Conservation (phyloP, 2,329 filamentous ascomycete species). For the Diaporthe nobilis region DNA sequence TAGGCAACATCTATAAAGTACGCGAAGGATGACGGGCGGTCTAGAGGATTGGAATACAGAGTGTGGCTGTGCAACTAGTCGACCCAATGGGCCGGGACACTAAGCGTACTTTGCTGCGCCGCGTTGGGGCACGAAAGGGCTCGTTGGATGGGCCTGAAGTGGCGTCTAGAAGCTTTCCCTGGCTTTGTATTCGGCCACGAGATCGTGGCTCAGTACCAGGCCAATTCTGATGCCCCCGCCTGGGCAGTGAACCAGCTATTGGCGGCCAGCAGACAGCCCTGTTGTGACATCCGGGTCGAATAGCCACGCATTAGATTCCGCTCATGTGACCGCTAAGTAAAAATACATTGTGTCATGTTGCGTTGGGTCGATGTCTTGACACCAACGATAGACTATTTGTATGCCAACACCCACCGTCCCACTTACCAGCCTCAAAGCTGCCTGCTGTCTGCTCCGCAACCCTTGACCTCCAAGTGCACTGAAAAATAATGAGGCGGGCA, state of each 20-base stretch:
- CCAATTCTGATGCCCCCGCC: not conserved
- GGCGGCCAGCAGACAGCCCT: not conserved
- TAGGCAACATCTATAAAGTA: not conserved
- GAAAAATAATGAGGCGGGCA: not conserved
- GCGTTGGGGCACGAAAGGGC: not conserved
- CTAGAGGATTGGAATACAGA: not conserved
- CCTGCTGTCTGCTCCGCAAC: not conserved
- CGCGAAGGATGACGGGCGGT: not conserved
- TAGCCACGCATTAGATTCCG: not conserved
- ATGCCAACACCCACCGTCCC: no score
- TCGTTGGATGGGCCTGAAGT: not conserved
- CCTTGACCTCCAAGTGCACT: not conserved
- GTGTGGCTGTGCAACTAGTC: not conserved
- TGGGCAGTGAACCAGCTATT: no score
- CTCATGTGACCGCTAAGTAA: not conserved
- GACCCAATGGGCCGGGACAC: not conserved
- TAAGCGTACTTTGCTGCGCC: not conserved
- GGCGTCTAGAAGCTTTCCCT: not conserved
- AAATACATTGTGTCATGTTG: not conserved
- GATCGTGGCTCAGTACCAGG: not conserved
- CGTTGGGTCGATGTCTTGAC: not conserved
- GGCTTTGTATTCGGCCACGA: not conserved
- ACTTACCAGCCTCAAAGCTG: not conserved
- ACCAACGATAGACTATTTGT: not conserved
- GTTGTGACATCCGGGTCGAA: not conserved